Evolutionary conservation across 2,329 filamentous ascomycete genomes (phyloP), one percentile per base, ranked within the genome.

Genomic region (Podosphaera leucotricha): DNA sequence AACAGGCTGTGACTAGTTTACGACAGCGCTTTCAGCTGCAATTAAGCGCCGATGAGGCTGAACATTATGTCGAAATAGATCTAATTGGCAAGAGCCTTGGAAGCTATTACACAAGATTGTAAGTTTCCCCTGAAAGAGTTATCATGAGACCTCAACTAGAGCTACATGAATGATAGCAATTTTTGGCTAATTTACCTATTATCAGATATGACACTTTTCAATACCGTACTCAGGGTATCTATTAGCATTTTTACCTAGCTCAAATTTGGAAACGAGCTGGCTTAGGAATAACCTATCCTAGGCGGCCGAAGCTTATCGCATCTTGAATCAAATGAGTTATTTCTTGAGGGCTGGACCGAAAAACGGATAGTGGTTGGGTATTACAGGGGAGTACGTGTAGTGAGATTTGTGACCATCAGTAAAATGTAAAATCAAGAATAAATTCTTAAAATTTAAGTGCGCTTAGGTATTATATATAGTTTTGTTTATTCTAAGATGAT

Each of bases 31-130:
- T 90, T 59, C 81, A 86, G 64, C 64, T 87, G 47, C 81, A 90
- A 58, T 68, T 87, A 51, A 86, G 80, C 53, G 78, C 78, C 44
- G 79, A 86, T 50, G 82, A 86, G 57, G 82, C 82, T 3, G 78
- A 85, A 60, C 70, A 70, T 38, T 87, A 81, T 63, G 81, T 90
- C 16, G 82, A 90, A 57, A 77, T 68, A 30, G 81, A 86, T 57
- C 62, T 90, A 55, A 71, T 90, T 52, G 75, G 66, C 49, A 90
- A 90, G 68, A 83, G 80, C 50, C 70, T 82, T 52, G 82, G 82
- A 49, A 87, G 81, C 60, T 90, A 90, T 62, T 87, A 86, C 59
- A 87, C 82, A 57, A 72, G 81, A 64, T 70, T 86, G 75, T 85
- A 64, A 67, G 79, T 37, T 41, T 22, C 43, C 7, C n/a, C 16